These are phyloP conservation scores for Sisymbrium altissimum DNA, from an alignment of 345 rosid genomes.

Conservation along the genomic window DNA sequence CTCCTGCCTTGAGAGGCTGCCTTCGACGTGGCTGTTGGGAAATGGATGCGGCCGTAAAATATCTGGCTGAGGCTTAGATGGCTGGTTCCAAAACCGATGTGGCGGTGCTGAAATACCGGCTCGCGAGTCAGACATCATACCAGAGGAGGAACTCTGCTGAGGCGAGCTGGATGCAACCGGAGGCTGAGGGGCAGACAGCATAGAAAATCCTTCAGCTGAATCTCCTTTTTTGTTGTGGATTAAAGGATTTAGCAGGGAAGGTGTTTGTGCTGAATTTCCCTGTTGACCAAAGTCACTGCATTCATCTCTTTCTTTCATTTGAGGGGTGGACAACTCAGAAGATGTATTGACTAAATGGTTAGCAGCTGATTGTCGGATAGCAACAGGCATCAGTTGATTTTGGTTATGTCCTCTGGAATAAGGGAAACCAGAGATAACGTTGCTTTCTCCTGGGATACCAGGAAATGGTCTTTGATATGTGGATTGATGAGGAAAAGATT, in stretches of 20 bases:
- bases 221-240: slow-evolving; percentile 32
- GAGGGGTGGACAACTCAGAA: slow-evolving; percentile 41
- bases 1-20: slow-evolving; percentile 33
- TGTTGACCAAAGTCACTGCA: slow-evolving; percentile 44
- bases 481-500: slow-evolving; percentile 40
- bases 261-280: slow-evolving; percentile 45
- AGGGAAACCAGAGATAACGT: slow-evolving; percentile 44
- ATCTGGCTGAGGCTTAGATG: slow-evolving; percentile 34
- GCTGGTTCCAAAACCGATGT: slow-evolving; percentile 39
- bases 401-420: slow-evolving; percentile 45
- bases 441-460: slow-evolving; percentile 38
- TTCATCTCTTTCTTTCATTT: slow-evolving; percentile 36
- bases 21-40: slow-evolving; percentile 41
- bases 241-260: slow-evolving; percentile 28
- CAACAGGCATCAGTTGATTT: slow-evolving; percentile 38
- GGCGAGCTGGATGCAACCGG: slow-evolving; percentile 36
- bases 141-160: slow-evolving; percentile 41
- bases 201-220: slow-evolving; percentile 46
- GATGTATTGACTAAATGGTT: slow-evolving; percentile 35
- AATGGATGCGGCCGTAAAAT: slow-evolving; percentile 36
- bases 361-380: slow-evolving; percentile 33
- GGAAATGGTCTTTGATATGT: slow-evolving; percentile 42
- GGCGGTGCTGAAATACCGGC: slow-evolving; percentile 42
- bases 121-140: slow-evolving; percentile 39
- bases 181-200: slow-evolving; percentile 41